Conservation (phyloP, 257 asterid species). For the Salvia splendens region DNA sequence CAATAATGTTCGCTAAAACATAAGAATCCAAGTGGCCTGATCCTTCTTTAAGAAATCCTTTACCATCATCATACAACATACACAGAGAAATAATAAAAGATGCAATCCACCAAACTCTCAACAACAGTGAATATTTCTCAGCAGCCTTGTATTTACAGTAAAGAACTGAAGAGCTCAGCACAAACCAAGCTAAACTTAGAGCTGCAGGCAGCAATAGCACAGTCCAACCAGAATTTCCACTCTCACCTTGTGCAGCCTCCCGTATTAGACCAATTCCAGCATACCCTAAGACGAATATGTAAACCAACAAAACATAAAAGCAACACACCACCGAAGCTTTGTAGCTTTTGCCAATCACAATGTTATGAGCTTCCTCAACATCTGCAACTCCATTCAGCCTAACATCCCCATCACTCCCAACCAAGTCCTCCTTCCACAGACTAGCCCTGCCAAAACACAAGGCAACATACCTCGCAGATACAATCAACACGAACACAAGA, state of each 20-base stretch:
- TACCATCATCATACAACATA: constrained; percentile 61
- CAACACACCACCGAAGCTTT: constrained; percentile 63
- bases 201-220: constrained; percentile 54
- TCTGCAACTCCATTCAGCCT: constrained; percentile 37
- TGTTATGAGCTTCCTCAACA: constrained; percentile 51
- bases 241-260: constrained; percentile 41
- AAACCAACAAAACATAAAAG: constrained; percentile 65
- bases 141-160: constrained; percentile 49
- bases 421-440: constrained; percentile 50
- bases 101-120: constrained; percentile 83
- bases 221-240: constrained; percentile 50
- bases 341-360: constrained; percentile 56
- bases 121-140: constrained; percentile 56
- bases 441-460: constrained; percentile 64
- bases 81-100: constrained; percentile 61
- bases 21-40: constrained; percentile 61
- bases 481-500: constrained; percentile 62
- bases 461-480: constrained; percentile 61
- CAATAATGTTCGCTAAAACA: constrained; percentile 61
- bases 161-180: constrained; percentile 65
- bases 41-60: constrained; percentile 57
- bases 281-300: constrained; percentile 57
- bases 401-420: constrained; percentile 36
- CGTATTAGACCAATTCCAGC: constrained; percentile 55
- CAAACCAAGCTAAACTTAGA: constrained; percentile 71